Percentiles rank a stretch among this genome's conserved stretches.
phyloP scores from a whole-genome alignment of 2,329 filamentous ascomycete species.

The Talaromyces verruculosus region DNA sequence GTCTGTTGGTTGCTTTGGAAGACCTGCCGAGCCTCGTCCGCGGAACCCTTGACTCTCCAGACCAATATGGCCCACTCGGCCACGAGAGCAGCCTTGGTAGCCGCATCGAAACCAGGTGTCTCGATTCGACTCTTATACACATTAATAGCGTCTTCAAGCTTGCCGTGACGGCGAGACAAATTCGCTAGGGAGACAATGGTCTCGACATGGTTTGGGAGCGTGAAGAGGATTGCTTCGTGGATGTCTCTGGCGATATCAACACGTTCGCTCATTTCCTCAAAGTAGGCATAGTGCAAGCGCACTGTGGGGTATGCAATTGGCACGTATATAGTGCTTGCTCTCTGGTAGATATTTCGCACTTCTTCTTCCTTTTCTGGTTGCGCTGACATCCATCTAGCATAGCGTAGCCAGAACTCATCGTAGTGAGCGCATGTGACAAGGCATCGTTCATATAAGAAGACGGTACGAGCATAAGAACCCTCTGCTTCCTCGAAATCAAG shows the following conservation, averaged over 20 bases:
- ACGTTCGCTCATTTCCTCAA: slow-evolving; percentile 82
- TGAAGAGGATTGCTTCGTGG: slow-evolving; percentile 73
- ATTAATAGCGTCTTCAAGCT: slow-evolving; percentile 79
- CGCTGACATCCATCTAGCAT: slow-evolving; percentile 86
- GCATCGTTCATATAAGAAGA: slow-evolving; percentile 91
- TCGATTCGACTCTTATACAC: slow-evolving; percentile 81
- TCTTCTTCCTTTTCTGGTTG: slow-evolving; percentile 83
- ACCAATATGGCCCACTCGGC: slow-evolving; percentile 83
- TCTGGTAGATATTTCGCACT: slow-evolving; percentile 85
- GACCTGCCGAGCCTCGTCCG: slow-evolving; percentile 77
- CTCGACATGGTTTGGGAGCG: slow-evolving; percentile 78
- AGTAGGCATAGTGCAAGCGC: slow-evolving; percentile 87
- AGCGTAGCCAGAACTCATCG: slow-evolving; percentile 98
- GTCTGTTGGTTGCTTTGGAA: slow-evolving; percentile 80
- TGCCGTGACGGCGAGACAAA: slow-evolving; percentile 76
- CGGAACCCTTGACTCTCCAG: slow-evolving; percentile 81
- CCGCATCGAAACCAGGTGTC: slow-evolving; percentile 67
- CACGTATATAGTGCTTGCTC: slow-evolving; percentile 80
- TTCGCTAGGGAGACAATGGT: slow-evolving; percentile 87
- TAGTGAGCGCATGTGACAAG: slow-evolving; percentile 91
- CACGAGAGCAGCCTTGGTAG: slow-evolving; percentile 81
- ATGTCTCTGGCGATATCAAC: slow-evolving; percentile 79
- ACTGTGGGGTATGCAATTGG: slow-evolving; percentile 82
- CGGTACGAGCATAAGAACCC: slow-evolving; percentile 70
- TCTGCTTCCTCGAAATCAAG: slow-evolving; percentile 92